phyloP scores from a whole-genome alignment of 1,284 basidiomycete species.

The Anthracocystis setariae region DNA sequence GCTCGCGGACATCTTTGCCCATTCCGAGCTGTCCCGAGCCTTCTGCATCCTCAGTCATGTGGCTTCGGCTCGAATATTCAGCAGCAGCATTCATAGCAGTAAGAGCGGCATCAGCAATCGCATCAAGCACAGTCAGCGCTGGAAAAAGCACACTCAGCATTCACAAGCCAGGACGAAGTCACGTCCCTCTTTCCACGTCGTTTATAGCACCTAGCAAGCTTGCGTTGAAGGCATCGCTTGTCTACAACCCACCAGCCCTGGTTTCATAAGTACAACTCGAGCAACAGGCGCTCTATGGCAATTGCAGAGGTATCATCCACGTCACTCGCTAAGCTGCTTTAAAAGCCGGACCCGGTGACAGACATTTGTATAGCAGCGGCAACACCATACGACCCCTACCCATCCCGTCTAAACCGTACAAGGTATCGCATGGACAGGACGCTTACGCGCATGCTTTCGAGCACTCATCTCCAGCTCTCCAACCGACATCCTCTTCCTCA shows the following conservation, averaged over 20 bases:
- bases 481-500: not conserved
- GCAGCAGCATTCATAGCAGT: not conserved
- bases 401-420: too few species aligned
- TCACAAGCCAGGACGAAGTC: not conserved
- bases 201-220: not conserved
- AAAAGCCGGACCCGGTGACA: too few species aligned
- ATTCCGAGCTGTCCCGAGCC: conserved; percentile 2
- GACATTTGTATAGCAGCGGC: too few species aligned
- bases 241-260: conserved; percentile 3
- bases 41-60: not conserved
- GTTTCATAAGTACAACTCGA: not conserved
- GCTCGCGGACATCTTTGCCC: not conserved
- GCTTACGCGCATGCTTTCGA: not conserved
- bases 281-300: not conserved
- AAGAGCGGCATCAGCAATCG: not conserved
- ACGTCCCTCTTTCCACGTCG: not conserved
- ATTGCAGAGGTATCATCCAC: not conserved
- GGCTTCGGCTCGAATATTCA: not conserved
- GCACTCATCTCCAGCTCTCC: not conserved
- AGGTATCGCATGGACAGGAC: not conserved
- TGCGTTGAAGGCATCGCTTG: not conserved
- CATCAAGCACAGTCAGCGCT: conserved; percentile 1
- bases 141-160: not conserved
- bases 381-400: too few species aligned
- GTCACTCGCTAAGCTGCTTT: not conserved